Percentiles rank a stretch among this genome's conserved stretches.
Evolutionary conservation across 305 asterid species (phyloP).

Genomic region (Fraxinus albicans): DNA sequence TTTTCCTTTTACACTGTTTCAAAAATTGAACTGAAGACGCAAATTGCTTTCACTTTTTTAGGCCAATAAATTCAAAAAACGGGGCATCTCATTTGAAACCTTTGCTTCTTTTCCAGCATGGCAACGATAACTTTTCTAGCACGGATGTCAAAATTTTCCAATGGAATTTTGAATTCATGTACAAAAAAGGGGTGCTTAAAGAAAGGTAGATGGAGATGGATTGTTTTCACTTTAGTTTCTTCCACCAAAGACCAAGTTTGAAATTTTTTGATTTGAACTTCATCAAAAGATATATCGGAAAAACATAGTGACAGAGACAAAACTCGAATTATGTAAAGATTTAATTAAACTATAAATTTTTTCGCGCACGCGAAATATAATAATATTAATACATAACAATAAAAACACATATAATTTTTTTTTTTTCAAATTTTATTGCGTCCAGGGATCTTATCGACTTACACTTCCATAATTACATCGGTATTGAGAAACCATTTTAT

Average conservation of each 20-base stretch:
- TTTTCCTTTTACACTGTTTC: not conserved
- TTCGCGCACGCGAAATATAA: not conserved
- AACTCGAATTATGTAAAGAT: too few species aligned
- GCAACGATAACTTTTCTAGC: too few species aligned
- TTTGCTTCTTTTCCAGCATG: not conserved
- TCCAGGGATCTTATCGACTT: too few species aligned
- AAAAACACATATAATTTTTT: too few species aligned
- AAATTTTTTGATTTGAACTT: not conserved
- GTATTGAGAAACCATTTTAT: too few species aligned
- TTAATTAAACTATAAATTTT: not conserved
- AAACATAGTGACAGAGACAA: not conserved
- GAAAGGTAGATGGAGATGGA: not conserved
- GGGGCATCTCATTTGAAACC: not conserved
- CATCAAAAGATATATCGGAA: not conserved
- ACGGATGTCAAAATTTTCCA: not conserved
- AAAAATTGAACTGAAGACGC: conserved; percentile 5
- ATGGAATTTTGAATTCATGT: not conserved
- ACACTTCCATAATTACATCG: too few species aligned
- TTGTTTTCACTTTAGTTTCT: not conserved
- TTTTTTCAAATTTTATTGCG: too few species aligned
- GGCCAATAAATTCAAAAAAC: not conserved
- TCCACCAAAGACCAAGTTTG: not conserved
- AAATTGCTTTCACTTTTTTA: not conserved
- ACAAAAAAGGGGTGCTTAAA: not conserved
- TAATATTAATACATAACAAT: not conserved